Evolutionary conservation across 2,329 filamentous ascomycete species (phyloP).

Genomic region (Tolypocladium tropicale): DNA sequence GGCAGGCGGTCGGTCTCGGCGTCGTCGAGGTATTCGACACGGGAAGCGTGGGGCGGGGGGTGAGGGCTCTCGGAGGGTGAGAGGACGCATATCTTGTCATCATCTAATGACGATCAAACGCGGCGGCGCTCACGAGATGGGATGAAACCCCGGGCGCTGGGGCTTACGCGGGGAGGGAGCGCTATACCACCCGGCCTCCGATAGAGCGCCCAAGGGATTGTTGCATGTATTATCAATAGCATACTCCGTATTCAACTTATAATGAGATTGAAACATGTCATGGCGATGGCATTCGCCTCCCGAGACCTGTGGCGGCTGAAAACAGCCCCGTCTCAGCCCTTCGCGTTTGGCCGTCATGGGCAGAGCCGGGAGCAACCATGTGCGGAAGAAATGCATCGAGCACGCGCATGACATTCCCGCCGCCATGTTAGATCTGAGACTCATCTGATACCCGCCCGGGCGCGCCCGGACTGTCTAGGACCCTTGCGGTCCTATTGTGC

Average conservation of each 20-base stretch:
- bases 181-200: background rate
- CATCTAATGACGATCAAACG: background rate
- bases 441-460: background rate
- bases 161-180: background rate
- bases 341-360: background rate
- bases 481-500: background rate
- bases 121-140: background rate
- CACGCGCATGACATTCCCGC: background rate
- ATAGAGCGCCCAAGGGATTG: background rate
- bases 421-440: background rate
- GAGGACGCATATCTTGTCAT: background rate
- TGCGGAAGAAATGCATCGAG: background rate
- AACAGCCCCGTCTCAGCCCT: background rate
- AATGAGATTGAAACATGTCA: background rate
- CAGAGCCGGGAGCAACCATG: background rate
- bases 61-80: slow-evolving; percentile 34
- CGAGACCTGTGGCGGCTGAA: background rate
- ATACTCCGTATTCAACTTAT: no score
- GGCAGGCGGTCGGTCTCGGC: slow-evolving; percentile 60
- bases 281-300: background rate
- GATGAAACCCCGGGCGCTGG: background rate
- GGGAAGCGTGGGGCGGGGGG: slow-evolving; percentile 58
- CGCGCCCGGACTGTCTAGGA: background rate
- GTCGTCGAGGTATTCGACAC: slow-evolving; percentile 67
- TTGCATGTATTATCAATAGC: background rate